Percentiles rank a stretch among this genome's conserved stretches.
Conservation (phyloP, 768 basidiomycete genomes). For the Russula griseocarnosa region DNA sequence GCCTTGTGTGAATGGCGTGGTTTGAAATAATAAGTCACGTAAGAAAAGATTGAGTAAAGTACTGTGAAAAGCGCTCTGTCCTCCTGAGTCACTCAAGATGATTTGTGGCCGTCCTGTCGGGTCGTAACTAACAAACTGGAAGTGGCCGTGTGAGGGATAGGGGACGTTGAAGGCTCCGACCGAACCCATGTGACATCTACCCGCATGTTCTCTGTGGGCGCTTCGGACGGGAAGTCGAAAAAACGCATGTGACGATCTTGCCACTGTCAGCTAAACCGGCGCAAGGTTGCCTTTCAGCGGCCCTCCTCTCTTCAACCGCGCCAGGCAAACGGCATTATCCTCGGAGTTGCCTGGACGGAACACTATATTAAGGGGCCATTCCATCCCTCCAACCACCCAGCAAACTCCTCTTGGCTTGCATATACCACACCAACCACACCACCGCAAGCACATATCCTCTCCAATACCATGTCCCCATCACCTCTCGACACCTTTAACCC, state of each 20-base stretch:
- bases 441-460: not conserved
- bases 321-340: conserved; percentile 3
- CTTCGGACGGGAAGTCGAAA: conserved; percentile 11
- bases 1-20: conserved; percentile 16
- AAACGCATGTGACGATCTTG: conserved; percentile 24
- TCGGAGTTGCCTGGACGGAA: conserved; percentile 3
- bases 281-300: conserved; percentile 17
- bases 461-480: conserved; percentile 32
- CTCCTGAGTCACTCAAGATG: conserved; percentile 10
- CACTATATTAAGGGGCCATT: conserved; percentile 20
- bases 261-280: conserved; percentile 7
- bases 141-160: conserved; percentile 6
- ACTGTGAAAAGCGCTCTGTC: not conserved
- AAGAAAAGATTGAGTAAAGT: conserved; percentile 16
- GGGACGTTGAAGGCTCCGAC: not conserved
- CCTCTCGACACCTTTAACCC: conserved; percentile 43
- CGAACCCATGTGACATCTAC: conserved; percentile 20
- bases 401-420: conserved; percentile 7
- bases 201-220: conserved; percentile 20
- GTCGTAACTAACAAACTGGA: conserved; percentile 13
- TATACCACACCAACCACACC: not conserved
- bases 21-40: conserved; percentile 16
- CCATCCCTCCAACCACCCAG: conserved; percentile 11
- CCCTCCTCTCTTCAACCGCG: not conserved
- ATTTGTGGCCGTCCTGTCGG: conserved; percentile 10